These are phyloP conservation scores for Neurospora discreta DNA, from an alignment of 495 filamentous ascomycete species.

Conservation along the genomic window DNA sequence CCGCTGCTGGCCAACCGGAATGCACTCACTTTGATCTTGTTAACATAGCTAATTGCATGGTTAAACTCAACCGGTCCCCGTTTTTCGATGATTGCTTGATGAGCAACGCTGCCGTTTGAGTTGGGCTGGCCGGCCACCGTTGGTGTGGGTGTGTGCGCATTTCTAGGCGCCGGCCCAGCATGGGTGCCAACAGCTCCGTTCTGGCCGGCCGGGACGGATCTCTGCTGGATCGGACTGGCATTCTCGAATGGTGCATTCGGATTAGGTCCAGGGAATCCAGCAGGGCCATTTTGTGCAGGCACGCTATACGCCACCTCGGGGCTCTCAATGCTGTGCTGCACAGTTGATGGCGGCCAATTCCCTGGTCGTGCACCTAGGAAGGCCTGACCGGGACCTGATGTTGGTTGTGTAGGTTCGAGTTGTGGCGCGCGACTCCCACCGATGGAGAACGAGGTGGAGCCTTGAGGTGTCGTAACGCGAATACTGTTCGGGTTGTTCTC, in stretches of 20 bases:
- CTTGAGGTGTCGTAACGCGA: slow-evolving; percentile 92
- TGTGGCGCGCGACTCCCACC: slow-evolving; percentile 32
- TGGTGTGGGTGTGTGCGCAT: slow-evolving; percentile 44
- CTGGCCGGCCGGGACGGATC: slow-evolving; percentile 68
- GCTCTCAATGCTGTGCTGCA: slow-evolving; percentile 46
- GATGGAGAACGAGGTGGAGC: slow-evolving; percentile 48
- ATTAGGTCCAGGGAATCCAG: slow-evolving; percentile 33
- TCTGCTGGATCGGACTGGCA: slow-evolving; percentile 61
- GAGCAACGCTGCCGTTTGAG: slow-evolving; percentile 31
- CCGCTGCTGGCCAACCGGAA: not conserved
- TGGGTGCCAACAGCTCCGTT: slow-evolving; percentile 37
- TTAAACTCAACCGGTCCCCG: slow-evolving; percentile 97
- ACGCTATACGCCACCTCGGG: slow-evolving; percentile 42
- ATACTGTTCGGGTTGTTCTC: slow-evolving; percentile 90
- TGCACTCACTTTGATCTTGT: slow-evolving; percentile 86
- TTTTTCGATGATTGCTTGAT: slow-evolving; percentile 57
- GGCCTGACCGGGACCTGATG: slow-evolving; percentile 21
- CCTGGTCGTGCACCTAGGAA: slow-evolving; percentile 27
- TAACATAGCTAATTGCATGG: slow-evolving; percentile 98
- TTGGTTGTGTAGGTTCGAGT: slow-evolving; percentile 28
- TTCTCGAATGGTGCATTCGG: slow-evolving; percentile 35
- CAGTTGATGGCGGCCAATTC: slow-evolving; percentile 38
- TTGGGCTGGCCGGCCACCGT: slow-evolving; percentile 22
- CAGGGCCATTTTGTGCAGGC: slow-evolving; percentile 34
- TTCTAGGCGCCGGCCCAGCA: slow-evolving; percentile 23